Conservation (phyloP, 306 rosid genomes). For the Prosopis cineraria region DNA sequence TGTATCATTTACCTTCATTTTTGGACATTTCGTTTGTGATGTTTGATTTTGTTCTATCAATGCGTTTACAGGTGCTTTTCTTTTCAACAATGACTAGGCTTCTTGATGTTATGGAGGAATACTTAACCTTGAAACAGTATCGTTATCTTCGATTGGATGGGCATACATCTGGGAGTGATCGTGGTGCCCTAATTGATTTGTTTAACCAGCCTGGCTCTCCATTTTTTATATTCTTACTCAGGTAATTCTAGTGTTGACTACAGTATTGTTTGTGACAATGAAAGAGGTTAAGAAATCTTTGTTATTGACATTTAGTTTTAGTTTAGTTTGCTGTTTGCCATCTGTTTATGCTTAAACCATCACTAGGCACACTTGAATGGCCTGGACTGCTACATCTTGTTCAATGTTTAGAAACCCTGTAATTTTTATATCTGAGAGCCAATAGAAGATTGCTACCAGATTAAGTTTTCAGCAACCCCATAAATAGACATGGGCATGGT, state of each 20-base stretch:
- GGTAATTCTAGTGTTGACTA: slow-evolving; percentile 51
- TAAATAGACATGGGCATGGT: not conserved
- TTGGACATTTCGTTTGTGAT: slow-evolving; percentile 18
- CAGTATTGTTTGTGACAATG: slow-evolving; percentile 16
- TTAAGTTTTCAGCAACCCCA: not conserved
- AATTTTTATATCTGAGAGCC: not conserved
- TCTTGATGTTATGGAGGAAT: slow-evolving; percentile 99
- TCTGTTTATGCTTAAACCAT: not conserved
- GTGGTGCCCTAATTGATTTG: slow-evolving; percentile 89
- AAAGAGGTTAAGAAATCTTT: not conserved
- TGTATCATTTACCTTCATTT: not conserved
- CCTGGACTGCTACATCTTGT: not conserved
- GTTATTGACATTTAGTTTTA: slow-evolving; percentile 1
- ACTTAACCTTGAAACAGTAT: slow-evolving; percentile 79
- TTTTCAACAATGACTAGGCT: slow-evolving; percentile 99
- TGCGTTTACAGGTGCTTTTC: slow-evolving; percentile 85
- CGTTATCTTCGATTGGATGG: slow-evolving; percentile 95
- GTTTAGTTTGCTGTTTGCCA: not conserved
- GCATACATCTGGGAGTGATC: slow-evolving; percentile 95
- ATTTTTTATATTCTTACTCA: slow-evolving; percentile 85
- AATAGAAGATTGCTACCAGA: not conserved
- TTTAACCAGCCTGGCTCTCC: slow-evolving; percentile 84
- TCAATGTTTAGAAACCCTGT: not conserved
- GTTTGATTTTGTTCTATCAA: slow-evolving; percentile 22
- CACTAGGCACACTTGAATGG: not conserved